Evolutionary conservation across 805 yeast species (phyloP).

Genomic region (Saturnispora ahearnii): DNA sequence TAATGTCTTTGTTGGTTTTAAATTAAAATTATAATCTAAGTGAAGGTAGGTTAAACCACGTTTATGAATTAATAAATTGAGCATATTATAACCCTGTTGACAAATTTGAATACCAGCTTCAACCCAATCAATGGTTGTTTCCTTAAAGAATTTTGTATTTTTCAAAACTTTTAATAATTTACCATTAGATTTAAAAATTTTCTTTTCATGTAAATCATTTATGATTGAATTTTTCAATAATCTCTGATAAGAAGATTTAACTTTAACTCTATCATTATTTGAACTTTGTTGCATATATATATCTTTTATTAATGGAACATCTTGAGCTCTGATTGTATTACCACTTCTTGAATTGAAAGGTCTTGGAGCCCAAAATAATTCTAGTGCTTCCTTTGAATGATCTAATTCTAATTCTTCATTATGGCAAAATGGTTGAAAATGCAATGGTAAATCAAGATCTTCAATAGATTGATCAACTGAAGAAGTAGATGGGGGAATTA

Average conservation of each 20-base stretch:
- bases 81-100: conserved; percentile 89
- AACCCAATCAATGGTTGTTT: conserved; percentile 93
- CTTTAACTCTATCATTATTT: conserved; percentile 57
- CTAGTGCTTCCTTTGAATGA: conserved; percentile 48
- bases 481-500: conserved; percentile 32
- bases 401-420: conserved; percentile 38
- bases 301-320: conserved; percentile 71
- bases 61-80: conserved; percentile 79
- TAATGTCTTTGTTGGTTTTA: conserved; percentile 92
- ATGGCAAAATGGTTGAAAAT: conserved; percentile 44
- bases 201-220: conserved; percentile 53
- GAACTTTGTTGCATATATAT: conserved; percentile 72
- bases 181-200: conserved; percentile 38
- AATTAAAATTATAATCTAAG: conserved; percentile 88
- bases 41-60: conserved; percentile 88
- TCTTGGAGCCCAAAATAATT: conserved; percentile 70
- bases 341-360: conserved; percentile 81
- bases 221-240: conserved; percentile 67
- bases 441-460: conserved; percentile 29
- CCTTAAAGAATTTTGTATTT: conserved; percentile 80
- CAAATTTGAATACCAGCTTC: conserved; percentile 96
- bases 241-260: conserved; percentile 81
- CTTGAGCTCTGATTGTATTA: conserved; percentile 71
- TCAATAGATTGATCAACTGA: conserved; percentile 23
- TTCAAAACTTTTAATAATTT: conserved; percentile 57